Percentiles rank a stretch among this genome's conserved stretches.
Conservation (phyloP, 257 asterid genomes). For the Verbena officinalis region DNA sequence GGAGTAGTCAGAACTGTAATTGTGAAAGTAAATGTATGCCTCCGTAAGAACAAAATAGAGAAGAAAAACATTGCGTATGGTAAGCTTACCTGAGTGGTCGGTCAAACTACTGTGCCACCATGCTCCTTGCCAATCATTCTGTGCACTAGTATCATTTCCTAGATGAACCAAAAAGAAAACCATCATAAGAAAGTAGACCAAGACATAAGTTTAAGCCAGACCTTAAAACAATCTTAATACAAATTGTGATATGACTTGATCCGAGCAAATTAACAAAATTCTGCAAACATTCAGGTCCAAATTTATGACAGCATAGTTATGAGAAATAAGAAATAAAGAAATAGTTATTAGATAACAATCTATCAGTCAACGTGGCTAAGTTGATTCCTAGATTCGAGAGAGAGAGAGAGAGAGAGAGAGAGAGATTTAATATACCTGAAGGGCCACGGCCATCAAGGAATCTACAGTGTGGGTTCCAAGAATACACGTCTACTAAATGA, state of each 20-base stretch:
- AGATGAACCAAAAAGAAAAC: constrained; percentile 23
- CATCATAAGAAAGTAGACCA: constrained; percentile 2
- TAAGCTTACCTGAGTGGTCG: constrained; percentile 49
- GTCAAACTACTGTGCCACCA: constrained; percentile 75
- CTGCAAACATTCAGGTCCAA: neutral
- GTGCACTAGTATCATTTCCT: constrained; percentile 59
- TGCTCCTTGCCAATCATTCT: constrained; percentile 68
- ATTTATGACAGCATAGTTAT: neutral
- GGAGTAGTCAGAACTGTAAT: too few relatives aligned
- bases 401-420: neutral
- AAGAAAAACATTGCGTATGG: neutral
- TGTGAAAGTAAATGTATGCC: neutral
- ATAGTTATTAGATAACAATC: constrained; percentile 1
- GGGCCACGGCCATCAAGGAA: constrained; percentile 58
- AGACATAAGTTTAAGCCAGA: constrained; percentile 2
- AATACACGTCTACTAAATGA: constrained; percentile 59
- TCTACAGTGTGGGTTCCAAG: constrained; percentile 70
- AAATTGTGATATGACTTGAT: constrained; percentile 5
- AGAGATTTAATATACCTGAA: constrained; percentile 37
- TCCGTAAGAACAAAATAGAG: neutral
- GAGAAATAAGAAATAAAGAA: neutral
- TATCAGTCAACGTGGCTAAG: neutral
- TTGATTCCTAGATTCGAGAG: neutral
- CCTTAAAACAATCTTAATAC: constrained; percentile 3
- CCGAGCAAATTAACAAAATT: neutral